phyloP scores from a whole-genome alignment of 2,329 filamentous ascomycete species.

The Epichloe elymi region DNA sequence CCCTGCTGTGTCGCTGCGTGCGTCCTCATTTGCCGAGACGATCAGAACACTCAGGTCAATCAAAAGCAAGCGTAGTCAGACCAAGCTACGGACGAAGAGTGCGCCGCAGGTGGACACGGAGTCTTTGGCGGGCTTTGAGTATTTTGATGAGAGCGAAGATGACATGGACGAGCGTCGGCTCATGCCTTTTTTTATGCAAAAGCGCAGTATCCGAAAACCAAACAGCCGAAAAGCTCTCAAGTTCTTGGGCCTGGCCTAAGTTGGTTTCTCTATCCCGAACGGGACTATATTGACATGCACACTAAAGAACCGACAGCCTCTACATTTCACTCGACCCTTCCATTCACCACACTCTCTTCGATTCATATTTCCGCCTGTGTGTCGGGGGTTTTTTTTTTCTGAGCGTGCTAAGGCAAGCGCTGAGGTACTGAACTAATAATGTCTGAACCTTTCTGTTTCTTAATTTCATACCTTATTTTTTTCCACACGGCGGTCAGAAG shows the following conservation, averaged over 20 bases:
- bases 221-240: constrained; percentile 40
- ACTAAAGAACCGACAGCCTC: not conserved
- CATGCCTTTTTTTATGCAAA: constrained; percentile 35
- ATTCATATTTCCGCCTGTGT: not conserved
- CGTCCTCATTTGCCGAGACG: constrained; percentile 10
- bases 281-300: not conserved
- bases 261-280: not conserved
- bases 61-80: constrained; percentile 16
- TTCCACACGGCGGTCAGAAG: too few species aligned
- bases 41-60: constrained; percentile 17
- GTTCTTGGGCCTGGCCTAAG: constrained; percentile 34
- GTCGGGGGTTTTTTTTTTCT: not conserved
- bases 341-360: too few species aligned
- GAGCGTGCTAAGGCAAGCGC: not conserved
- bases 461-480: too few species aligned
- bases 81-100: constrained; percentile 14
- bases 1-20: constrained; percentile 3
- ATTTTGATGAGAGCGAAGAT: constrained; percentile 27
- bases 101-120: constrained; percentile 13
- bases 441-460: not conserved
- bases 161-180: constrained; percentile 37
- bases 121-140: constrained; percentile 24
- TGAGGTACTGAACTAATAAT: not conserved
- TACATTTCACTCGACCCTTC: not conserved
- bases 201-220: constrained; percentile 21